Evolutionary conservation across 1,139 yeast genomes (phyloP), one percentile per base, ranked within the genome.

Genomic region (Geotrichum cucujoidarum): DNA sequence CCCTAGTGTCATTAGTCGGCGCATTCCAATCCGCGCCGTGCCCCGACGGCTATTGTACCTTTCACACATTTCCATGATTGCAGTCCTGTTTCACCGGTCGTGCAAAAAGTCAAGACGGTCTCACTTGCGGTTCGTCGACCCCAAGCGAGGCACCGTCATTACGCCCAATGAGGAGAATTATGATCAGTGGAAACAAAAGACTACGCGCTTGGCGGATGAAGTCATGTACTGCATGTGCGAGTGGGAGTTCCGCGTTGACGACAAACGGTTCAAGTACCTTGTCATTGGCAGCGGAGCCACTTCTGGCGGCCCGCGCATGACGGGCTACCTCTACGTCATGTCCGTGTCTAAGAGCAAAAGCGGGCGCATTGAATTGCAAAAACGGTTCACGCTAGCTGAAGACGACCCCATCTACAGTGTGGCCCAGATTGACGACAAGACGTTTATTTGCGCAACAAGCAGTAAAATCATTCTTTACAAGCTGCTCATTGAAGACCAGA

Each of bases 181-280:
- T 27, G 46, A 47, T 21, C 32, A 20, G 14, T 47, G 50, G 50
- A 47, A 42, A 22, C 37, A 44, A 3, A 46, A 46, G 21, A 6
- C 34, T 11, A 21, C 42, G 4, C 33, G 36, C 6, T 4, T 14
- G 5, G n/a, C n/a, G 2, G 38, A 45, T 6, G 48, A 45, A 34
- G 33, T 21, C 18, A 39, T 45, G 34, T 39, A 45, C 21, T 29
- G 40, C 21, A 37, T 37, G 22, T 22, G 31, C 2, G 43, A 37
- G 18, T 47, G 50, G 50, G 46, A 42, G 32, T 41, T 47, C 20
- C 21, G 36, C 11, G 42, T 42, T 8, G 33, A 37, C n/a, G 46
- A 42, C 13, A 25, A n/a, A 16, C 39, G 35, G 22, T 47, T 42
- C 40, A 47, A 47, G 37, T 47, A 47, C 30, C 33, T 47, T 17